These are phyloP conservation scores for Colletotrichum sp. DNA, from an alignment of 2,329 filamentous ascomycete genomes.

Conservation along the genomic window DNA sequence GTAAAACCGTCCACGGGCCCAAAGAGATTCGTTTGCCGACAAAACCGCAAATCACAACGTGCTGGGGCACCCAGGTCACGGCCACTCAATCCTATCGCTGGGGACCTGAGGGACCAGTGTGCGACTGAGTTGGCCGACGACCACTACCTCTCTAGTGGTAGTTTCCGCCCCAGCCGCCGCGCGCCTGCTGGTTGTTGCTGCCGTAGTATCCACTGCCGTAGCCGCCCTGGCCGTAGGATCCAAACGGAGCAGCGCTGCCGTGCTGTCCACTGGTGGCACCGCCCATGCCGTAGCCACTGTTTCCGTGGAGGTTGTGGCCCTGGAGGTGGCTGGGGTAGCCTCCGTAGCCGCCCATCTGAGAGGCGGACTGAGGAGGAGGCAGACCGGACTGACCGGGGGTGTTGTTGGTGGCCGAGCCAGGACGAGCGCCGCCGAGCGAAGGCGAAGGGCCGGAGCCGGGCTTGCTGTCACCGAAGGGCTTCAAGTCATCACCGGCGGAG, in stretches of 20 bases:
- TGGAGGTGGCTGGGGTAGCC: slow-evolving; percentile 62
- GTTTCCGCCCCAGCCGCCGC: slow-evolving; percentile 65
- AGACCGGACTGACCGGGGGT: slow-evolving; percentile 56
- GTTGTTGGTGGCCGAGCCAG: slow-evolving; percentile 62
- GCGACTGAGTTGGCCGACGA: slow-evolving; percentile 19
- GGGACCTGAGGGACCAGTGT: not conserved
- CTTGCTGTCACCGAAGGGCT: slow-evolving; percentile 65
- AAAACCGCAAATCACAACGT: slow-evolving; percentile 6
- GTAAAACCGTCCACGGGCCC: slow-evolving; percentile 14
- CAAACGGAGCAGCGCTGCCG: slow-evolving; percentile 54
- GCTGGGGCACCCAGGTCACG: not conserved
- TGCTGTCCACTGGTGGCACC: slow-evolving; percentile 57
- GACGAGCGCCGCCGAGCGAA: slow-evolving; percentile 59
- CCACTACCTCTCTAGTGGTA: slow-evolving; percentile 53
- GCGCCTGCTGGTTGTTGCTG: slow-evolving; percentile 45
- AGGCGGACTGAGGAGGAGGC: slow-evolving; percentile 58
- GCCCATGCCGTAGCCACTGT: slow-evolving; percentile 60
- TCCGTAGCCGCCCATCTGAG: slow-evolving; percentile 61
- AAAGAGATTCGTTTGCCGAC: slow-evolving; percentile 23
- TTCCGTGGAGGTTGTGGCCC: slow-evolving; percentile 58
- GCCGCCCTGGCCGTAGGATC: slow-evolving; percentile 53
- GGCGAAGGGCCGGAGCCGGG: slow-evolving; percentile 59
- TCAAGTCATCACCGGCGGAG: slow-evolving; percentile 57
- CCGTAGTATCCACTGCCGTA: slow-evolving; percentile 55
- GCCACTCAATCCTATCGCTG: not conserved